phyloP scores from a whole-genome alignment of 495 filamentous ascomycete species.

The Aspergillus sparsus region DNA sequence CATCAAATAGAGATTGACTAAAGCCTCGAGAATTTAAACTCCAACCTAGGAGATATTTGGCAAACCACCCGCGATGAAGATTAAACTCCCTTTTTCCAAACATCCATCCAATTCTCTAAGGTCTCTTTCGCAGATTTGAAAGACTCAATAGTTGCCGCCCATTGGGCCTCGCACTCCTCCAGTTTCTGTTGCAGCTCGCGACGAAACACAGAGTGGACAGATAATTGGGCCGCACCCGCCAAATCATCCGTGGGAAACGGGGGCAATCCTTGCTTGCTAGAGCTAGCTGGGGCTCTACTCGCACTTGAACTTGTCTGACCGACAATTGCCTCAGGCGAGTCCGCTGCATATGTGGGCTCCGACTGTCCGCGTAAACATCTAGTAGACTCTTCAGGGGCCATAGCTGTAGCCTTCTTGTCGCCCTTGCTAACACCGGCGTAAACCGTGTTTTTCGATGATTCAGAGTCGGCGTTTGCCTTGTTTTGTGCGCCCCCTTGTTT shows the following conservation, averaged over 20 bases:
- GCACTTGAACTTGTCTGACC: not conserved
- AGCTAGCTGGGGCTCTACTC: not conserved
- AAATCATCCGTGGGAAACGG: constrained; percentile 12
- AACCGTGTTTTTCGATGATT: not conserved
- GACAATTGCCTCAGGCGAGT: not conserved
- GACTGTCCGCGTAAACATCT: no score
- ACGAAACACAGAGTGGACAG: constrained; percentile 19
- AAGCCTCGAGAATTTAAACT: not conserved
- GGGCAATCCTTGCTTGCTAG: not conserved
- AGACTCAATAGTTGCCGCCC: constrained; percentile 13
- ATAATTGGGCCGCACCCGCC: constrained; percentile 12
- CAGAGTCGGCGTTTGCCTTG: not conserved
- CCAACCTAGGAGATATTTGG: no score
- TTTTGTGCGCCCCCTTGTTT: not conserved
- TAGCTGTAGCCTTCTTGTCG: no score
- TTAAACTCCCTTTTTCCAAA: not conserved
- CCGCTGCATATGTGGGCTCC: no score
- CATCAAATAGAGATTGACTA: no score
- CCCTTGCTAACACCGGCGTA: no score
- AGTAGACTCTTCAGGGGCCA: no score
- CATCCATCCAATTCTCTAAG: constrained; percentile 22
- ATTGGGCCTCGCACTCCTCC: constrained; percentile 22
- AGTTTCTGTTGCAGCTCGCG: constrained; percentile 20
- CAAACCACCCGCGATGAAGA: no score
- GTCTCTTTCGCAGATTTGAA: constrained; percentile 12